Conservation (phyloP, 768 basidiomycete species). For the Lyophyllum semitale region DNA sequence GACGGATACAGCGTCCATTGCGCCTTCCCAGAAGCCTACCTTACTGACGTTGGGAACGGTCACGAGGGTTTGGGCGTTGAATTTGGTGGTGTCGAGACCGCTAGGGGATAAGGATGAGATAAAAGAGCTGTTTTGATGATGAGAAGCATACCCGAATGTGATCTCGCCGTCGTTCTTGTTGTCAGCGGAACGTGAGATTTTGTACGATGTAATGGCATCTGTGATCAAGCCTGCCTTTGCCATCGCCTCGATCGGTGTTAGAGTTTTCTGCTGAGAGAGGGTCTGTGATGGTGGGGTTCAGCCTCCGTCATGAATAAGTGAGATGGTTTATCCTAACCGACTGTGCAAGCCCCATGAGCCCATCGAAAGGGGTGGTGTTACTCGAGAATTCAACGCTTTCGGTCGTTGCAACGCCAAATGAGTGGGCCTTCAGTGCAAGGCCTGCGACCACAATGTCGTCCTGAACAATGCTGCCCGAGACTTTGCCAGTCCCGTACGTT, state of each 20-base stretch:
- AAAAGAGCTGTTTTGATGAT: neutral
- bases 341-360: constrained; percentile 77
- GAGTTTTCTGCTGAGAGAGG: constrained; percentile 64
- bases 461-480: constrained; percentile 61
- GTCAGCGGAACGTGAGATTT: constrained; percentile 75
- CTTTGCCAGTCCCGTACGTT: constrained; percentile 69
- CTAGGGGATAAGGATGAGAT: constrained; percentile 20
- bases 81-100: constrained; percentile 70
- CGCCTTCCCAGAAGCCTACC: constrained; percentile 81
- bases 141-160: constrained; percentile 63
- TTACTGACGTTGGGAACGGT: constrained; percentile 64
- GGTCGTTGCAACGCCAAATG: constrained; percentile 63
- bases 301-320: neutral
- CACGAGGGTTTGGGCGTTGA: constrained; percentile 57
- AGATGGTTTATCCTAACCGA: constrained; percentile 43
- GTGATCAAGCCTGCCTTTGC: constrained; percentile 56
- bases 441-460: constrained; percentile 71
- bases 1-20: constrained; percentile 58
- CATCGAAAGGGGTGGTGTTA: constrained; percentile 57
- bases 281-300: constrained; percentile 31
- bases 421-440: constrained; percentile 55
- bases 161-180: constrained; percentile 75
- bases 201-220: constrained; percentile 74
- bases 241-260: constrained; percentile 75
- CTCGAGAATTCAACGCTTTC: constrained; percentile 67